Percentiles rank a stretch among this genome's conserved stretches.
These are phyloP conservation scores for Penicillium sp. DNA, from an alignment of 2,329 filamentous ascomycete genomes.

Conservation along the genomic window DNA sequence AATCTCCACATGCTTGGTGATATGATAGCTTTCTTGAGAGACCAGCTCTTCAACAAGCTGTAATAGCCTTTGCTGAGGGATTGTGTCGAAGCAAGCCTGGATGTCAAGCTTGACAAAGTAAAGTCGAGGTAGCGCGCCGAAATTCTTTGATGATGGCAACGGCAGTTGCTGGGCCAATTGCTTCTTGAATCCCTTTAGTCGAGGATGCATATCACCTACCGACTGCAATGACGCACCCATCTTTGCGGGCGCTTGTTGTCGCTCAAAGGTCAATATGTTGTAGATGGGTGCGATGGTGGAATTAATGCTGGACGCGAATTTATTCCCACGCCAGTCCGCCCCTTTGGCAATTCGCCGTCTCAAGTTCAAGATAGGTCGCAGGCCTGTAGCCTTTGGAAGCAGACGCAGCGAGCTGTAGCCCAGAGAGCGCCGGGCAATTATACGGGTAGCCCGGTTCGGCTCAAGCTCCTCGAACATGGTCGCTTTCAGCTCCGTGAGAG, in stretches of 20 bases:
- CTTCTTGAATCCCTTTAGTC: slow-evolving; percentile 64
- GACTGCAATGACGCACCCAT: slow-evolving; percentile 80
- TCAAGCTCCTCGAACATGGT: slow-evolving; percentile 76
- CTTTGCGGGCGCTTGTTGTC: slow-evolving; percentile 51
- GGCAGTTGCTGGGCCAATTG: slow-evolving; percentile 9
- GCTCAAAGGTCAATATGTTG: slow-evolving; percentile 73
- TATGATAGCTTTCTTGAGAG: slow-evolving; percentile 60
- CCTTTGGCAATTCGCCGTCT: slow-evolving; percentile 56
- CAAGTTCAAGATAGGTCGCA: slow-evolving; percentile 85
- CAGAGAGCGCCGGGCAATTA: slow-evolving; percentile 59
- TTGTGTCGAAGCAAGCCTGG: slow-evolving; percentile 87
- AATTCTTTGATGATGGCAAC: background rate
- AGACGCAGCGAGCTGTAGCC: slow-evolving; percentile 75
- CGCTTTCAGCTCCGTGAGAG: slow-evolving; percentile 60
- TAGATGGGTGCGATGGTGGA: slow-evolving; percentile 66
- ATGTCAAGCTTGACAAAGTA: slow-evolving; percentile 95
- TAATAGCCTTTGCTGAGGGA: slow-evolving; percentile 73
- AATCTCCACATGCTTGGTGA: slow-evolving; percentile 71
- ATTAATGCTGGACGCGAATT: slow-evolving; percentile 63
- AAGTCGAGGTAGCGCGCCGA: slow-evolving; percentile 45
- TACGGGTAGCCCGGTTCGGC: slow-evolving; percentile 49
- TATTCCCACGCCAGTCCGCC: slow-evolving; percentile 48
- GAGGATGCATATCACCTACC: slow-evolving; percentile 70
- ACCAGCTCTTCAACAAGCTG: slow-evolving; percentile 56
- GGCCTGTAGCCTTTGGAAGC: slow-evolving; percentile 69